phyloP scores from a whole-genome alignment of 495 filamentous ascomycete species.

The Neurospora sp. region DNA sequence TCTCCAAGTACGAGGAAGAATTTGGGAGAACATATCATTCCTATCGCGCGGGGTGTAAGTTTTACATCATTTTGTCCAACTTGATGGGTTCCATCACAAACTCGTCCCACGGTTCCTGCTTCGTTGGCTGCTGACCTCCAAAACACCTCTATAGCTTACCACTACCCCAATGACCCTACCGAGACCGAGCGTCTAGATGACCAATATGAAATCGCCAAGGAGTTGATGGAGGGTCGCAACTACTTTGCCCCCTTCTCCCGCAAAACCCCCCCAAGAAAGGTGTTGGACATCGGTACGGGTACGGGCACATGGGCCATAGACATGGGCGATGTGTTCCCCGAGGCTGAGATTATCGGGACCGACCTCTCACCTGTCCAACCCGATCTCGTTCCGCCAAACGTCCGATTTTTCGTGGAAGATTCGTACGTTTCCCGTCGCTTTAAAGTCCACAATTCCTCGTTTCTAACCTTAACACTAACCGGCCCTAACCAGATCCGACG shows the following conservation, averaged over 20 bases:
- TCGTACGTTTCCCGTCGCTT: slow-evolving; percentile 18
- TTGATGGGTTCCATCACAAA: too few species aligned
- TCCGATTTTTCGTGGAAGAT: slow-evolving; percentile 40
- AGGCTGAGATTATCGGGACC: slow-evolving; percentile 28
- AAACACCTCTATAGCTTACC: slow-evolving; percentile 36
- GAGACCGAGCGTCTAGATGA: slow-evolving; percentile 45
- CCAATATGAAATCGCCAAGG: slow-evolving; percentile 51
- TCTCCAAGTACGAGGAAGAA: slow-evolving; percentile 41
- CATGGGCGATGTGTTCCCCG: slow-evolving; percentile 37
- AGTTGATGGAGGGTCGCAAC: slow-evolving; percentile 39
- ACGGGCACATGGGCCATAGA: slow-evolving; percentile 42
- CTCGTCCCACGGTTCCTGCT: too few species aligned
- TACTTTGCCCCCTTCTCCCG: slow-evolving; percentile 45
- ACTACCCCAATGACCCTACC: slow-evolving; percentile 49
- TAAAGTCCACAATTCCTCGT: slow-evolving; percentile 35
- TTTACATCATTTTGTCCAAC: too few species aligned
- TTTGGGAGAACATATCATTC: slow-evolving; percentile 55
- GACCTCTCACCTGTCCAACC: slow-evolving; percentile 39
- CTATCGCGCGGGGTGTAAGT: slow-evolving; percentile 37
- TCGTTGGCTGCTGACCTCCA: not conserved
- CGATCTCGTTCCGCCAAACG: slow-evolving; percentile 29
- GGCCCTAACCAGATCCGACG: slow-evolving; percentile 17
- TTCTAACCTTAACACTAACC: slow-evolving; percentile 17
- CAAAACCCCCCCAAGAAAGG: slow-evolving; percentile 37
- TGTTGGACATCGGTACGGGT: slow-evolving; percentile 65